Conservation (phyloP, 1,284 basidiomycete species). For the Stygiomarasmius scandens region DNA sequence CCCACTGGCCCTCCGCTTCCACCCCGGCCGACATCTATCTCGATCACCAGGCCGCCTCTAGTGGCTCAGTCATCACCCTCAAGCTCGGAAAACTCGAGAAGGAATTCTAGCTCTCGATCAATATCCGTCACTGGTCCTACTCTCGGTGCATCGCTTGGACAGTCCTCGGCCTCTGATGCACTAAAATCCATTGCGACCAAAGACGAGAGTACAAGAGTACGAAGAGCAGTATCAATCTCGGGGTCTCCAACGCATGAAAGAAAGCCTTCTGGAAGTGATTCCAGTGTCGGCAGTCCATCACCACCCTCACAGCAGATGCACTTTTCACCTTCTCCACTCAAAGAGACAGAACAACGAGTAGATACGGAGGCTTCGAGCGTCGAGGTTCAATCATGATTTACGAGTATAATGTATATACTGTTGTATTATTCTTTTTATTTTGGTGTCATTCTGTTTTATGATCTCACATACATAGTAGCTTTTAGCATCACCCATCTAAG, state of each 20-base stretch:
- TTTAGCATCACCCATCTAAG: no score
- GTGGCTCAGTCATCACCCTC: constrained; percentile 11
- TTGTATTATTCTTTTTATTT: no score
- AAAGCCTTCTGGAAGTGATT: background rate
- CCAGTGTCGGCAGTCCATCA: no score
- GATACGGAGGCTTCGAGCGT: no score
- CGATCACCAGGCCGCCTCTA: constrained; percentile 15
- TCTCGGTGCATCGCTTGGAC: constrained; percentile 16
- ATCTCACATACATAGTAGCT: no score
- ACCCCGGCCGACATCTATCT: constrained; percentile 47
- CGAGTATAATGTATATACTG: no score
- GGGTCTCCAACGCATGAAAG: constrained; percentile 14
- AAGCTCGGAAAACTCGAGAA: background rate
- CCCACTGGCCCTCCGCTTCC: constrained; percentile 60
- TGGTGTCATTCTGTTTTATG: no score
- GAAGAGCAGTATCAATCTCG: constrained; percentile 14
- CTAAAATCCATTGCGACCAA: constrained; percentile 57
- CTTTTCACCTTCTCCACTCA: no score
- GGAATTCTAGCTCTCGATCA: constrained; percentile 2
- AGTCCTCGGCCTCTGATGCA: constrained; percentile 43
- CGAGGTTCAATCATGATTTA: no score
- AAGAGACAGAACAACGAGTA: no score
- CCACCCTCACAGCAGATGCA: no score
- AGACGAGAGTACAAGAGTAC: constrained; percentile 33
- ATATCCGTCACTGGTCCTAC: constrained; percentile 29